Conservation (phyloP, 345 rosid genomes). For the Raphanus sativus region DNA sequence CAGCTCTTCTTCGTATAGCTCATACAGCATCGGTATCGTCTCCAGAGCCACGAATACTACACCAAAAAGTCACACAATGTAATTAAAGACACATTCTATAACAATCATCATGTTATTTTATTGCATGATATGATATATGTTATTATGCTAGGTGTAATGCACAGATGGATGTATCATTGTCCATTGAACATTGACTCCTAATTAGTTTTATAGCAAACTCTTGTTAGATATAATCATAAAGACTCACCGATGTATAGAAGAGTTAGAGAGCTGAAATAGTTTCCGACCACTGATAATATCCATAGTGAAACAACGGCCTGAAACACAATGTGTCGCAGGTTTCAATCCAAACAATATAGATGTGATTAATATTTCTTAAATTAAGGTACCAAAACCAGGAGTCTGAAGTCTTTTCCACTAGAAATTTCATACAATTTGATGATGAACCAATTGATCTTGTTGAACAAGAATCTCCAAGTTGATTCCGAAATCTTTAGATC, state of each 20-base stretch:
- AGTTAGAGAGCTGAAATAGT: constrained; percentile 46
- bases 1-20: constrained; percentile 46
- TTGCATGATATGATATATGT: neutral
- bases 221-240: neutral
- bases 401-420: constrained; percentile 45
- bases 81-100: neutral
- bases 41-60: constrained; percentile 46
- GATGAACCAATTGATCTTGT: constrained; percentile 37
- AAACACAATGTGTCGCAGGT: neutral
- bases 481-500: constrained; percentile 45
- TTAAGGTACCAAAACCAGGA: constrained; percentile 41
- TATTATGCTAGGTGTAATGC: neutral
- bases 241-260: constrained; percentile 49
- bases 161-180: neutral
- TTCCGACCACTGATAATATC: constrained; percentile 49
- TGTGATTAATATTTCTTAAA: neutral
- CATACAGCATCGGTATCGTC: constrained; percentile 48
- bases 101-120: neutral
- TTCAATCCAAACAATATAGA: neutral
- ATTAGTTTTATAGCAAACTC: neutral
- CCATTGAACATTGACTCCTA: neutral
- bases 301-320: constrained; percentile 47
- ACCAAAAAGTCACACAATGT: neutral
- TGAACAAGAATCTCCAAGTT: constrained; percentile 32
- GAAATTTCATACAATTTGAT: constrained; percentile 43